phyloP scores from a whole-genome alignment of 1,284 basidiomycete genomes.

The Rhodotorula sp. region DNA sequence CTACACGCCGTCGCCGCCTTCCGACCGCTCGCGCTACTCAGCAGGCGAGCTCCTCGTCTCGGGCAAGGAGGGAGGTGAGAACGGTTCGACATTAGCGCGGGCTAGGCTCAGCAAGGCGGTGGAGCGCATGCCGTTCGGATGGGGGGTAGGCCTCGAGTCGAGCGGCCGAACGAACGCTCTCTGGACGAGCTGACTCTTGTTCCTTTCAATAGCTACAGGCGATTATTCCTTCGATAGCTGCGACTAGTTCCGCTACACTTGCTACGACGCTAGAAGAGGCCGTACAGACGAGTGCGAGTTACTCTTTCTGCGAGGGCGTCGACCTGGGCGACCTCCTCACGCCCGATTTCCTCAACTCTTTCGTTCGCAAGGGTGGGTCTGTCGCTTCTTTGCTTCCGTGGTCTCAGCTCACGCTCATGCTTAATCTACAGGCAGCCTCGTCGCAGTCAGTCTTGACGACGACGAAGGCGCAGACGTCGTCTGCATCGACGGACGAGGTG shows the following conservation, averaged over 20 bases:
- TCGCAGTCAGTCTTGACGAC: slow-evolving; percentile 22
- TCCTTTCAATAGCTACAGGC: slow-evolving; percentile 21
- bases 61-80: neutral
- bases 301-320: slow-evolving; percentile 9
- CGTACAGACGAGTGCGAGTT: neutral
- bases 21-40: neutral
- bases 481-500: slow-evolving; percentile 36
- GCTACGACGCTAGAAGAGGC: slow-evolving; percentile 4
- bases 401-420: neutral
- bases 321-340: slow-evolving; percentile 33
- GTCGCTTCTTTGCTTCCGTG: too few relatives aligned
- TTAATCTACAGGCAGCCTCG: slow-evolving; percentile 18
- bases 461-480: slow-evolving; percentile 26
- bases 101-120: neutral
- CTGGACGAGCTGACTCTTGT: neutral
- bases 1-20: slow-evolving; percentile 10
- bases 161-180: too few relatives aligned
- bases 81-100: neutral
- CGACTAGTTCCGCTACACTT: neutral
- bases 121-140: slow-evolving; percentile 25
- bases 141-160: slow-evolving; percentile 17
- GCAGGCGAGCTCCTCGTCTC: neutral
- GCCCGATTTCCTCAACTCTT: slow-evolving; percentile 23
- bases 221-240: slow-evolving; percentile 6
- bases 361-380: slow-evolving; percentile 23